A percentile compares a stretch with the other conserved stretches of the same genome.
Evolutionary conservation across 2,329 filamentous ascomycete genomes (phyloP).

Genomic region (Aspergillus sp.): DNA sequence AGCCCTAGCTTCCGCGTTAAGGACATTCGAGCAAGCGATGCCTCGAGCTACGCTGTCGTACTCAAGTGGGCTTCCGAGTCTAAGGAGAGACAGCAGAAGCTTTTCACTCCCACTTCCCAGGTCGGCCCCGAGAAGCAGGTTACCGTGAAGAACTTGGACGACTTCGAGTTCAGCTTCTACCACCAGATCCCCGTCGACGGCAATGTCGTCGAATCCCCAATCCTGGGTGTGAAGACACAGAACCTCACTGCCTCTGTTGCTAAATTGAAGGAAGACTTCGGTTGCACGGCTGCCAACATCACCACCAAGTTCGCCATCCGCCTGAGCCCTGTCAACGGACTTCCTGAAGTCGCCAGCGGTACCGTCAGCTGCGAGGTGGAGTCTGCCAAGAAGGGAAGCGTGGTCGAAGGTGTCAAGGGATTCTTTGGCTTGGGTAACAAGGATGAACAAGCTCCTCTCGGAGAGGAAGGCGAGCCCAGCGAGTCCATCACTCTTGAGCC

Average conservation of each 20-base stretch:
- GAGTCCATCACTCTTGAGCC: slow-evolving; percentile 50
- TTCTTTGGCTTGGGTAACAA: slow-evolving; percentile 95
- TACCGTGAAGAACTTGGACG: slow-evolving; percentile 76
- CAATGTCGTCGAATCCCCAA: slow-evolving; percentile 57
- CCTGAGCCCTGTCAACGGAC: slow-evolving; percentile 70
- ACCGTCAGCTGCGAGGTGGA: slow-evolving; percentile 84
- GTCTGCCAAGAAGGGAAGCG: slow-evolving; percentile 70
- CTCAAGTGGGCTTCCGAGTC: slow-evolving; percentile 74
- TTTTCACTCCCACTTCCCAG: slow-evolving; percentile 77
- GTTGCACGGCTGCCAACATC: slow-evolving; percentile 74
- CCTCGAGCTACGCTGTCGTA: slow-evolving; percentile 69
- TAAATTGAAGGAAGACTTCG: slow-evolving; percentile 74
- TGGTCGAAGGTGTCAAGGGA: slow-evolving; percentile 94
- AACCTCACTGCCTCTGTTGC: slow-evolving; percentile 86
- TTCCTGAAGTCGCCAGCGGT: slow-evolving; percentile 76
- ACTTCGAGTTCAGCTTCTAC: slow-evolving; percentile 78
- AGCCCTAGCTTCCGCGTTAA: slow-evolving; percentile 97
- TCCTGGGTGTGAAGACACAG: slow-evolving; percentile 69
- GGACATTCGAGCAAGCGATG: slow-evolving; percentile 85
- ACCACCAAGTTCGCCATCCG: slow-evolving; percentile 76
- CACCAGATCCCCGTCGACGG: slow-evolving; percentile 63
- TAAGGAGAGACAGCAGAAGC: slow-evolving; percentile 73
- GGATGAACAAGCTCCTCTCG: slow-evolving; percentile 72
- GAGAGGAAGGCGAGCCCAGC: slow-evolving; percentile 59
- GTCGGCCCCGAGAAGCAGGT: slow-evolving; percentile 81